Evolutionary conservation across 306 rosid species (phyloP), one percentile per base, ranked within the genome.

Genomic region (Begonia loranthoides): DNA sequence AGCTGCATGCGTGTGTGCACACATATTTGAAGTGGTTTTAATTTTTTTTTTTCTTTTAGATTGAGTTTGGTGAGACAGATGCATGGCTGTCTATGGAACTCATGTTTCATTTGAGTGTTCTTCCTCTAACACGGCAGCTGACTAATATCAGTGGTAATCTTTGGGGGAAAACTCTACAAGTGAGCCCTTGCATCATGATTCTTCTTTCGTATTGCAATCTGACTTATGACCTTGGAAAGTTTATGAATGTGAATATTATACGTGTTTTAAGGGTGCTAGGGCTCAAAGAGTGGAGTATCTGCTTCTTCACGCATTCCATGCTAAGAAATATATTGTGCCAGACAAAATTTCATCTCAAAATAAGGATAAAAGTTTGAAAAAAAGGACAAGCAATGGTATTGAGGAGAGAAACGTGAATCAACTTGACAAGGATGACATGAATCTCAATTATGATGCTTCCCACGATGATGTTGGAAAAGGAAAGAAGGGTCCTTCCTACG

Each of bases 61-160:
- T 90, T 82, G 95, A 80, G 63, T 80, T 63, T 53, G 94, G 95
- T 1, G 99, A 90, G 92, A 80, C 99, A 10, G 95, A 90, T 80
- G 99, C 94, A 41, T 86, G 92, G 99, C 67, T 90, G 79, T 86
- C 99, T 43, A 80, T 90, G 92, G 94, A 87, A 70, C 95, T 90
- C 76, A 82, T 90, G 99, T 90, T 90, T 82, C 93, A 90, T 73
- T 66, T 90, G 69, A 86, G 95, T 64, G 64, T 80, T 69, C 99
- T 90, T 63, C 99, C 99, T 21, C 99, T 90, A 56, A 90, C 95
- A 46, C 94, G 95, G 50, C 95, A 90, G 74, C 82, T 90, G 66
- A 82, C 99, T 56, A 90, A 80, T 77, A 80, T 78, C 57, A 90
- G 99, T 61, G 99, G 99, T 58, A 86, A 90, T 39, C 76, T 90